Percentiles rank a stretch among this genome's conserved stretches.
Evolutionary conservation across 441 rosid species (phyloP).

Genomic region (Adansonia madagascariensis): DNA sequence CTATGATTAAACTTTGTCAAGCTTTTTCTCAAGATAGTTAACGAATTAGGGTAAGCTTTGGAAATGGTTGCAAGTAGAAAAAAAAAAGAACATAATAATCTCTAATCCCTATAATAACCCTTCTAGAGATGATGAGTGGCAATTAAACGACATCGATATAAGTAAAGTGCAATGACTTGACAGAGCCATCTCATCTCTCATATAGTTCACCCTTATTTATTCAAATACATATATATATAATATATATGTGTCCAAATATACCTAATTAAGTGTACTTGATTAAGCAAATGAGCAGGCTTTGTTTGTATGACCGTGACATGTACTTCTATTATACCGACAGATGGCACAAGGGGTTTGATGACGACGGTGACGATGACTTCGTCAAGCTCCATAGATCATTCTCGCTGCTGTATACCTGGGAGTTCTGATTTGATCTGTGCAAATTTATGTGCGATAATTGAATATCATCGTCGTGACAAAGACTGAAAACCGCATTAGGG

Average conservation of each 20-base stretch:
- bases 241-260: slow-evolving; percentile 19
- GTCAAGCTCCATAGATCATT: slow-evolving; percentile 65
- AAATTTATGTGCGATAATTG: slow-evolving; percentile 44
- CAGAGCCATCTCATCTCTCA: slow-evolving; percentile 30
- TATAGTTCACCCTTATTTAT: slow-evolving; percentile 31
- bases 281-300: background rate
- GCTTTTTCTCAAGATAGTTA: slow-evolving; percentile 42
- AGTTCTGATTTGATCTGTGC: slow-evolving; percentile 40
- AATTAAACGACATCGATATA: slow-evolving; percentile 26
- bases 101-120: slow-evolving; percentile 1
- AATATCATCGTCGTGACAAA: slow-evolving; percentile 41
- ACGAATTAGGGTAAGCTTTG: slow-evolving; percentile 37
- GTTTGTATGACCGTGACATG: slow-evolving; percentile 18
- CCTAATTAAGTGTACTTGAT: slow-evolving; percentile 10
- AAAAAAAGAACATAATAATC: slow-evolving; percentile 28
- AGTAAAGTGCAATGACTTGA: slow-evolving; percentile 29
- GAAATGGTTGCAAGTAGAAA: slow-evolving; percentile 37
- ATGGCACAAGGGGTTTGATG: slow-evolving; percentile 81
- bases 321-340: slow-evolving; percentile 56
- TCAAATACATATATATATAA: slow-evolving; percentile 17
- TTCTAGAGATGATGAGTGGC: slow-evolving; percentile 12
- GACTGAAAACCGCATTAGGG: slow-evolving; percentile 45
- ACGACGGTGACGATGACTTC: slow-evolving; percentile 53
- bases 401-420: slow-evolving; percentile 38
- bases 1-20: slow-evolving; percentile 44